These are phyloP conservation scores for Pestalotiopsis sp. DNA, from an alignment of 2,329 filamentous ascomycete genomes.

Conservation along the genomic window DNA sequence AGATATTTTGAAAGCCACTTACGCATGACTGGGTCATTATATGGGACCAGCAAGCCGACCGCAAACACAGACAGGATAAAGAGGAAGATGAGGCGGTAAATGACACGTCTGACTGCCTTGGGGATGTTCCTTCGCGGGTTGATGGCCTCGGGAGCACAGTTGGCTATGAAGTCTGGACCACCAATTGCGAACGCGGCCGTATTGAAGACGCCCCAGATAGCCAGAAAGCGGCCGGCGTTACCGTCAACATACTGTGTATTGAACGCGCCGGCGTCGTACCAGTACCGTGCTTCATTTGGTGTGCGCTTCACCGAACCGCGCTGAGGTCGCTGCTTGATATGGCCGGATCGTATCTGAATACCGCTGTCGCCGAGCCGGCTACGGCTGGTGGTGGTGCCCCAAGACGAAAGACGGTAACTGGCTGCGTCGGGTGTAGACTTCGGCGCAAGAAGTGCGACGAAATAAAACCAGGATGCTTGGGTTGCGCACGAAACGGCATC, in stretches of 20 bases:
- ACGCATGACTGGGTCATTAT: conserved; percentile 49
- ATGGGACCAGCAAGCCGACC: conserved; percentile 66
- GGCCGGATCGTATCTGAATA: neutral
- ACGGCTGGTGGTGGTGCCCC: neutral
- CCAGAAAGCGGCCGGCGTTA: conserved; percentile 41
- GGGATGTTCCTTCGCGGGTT: conserved; percentile 65
- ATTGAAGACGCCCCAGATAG: neutral
- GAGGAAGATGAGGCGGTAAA: conserved; percentile 70
- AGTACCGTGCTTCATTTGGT: conserved; percentile 27
- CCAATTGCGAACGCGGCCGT: conserved; percentile 60
- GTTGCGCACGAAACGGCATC: neutral
- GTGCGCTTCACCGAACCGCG: neutral
- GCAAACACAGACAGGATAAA: conserved; percentile 69
- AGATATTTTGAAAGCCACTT: neutral
- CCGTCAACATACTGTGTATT: conserved; percentile 51
- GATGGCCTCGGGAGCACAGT: conserved; percentile 69
- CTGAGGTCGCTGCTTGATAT: neutral
- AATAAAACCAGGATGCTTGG: neutral
- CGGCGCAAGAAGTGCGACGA: neutral
- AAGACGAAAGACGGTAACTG: neutral
- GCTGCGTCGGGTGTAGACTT: neutral
- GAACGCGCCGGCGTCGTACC: conserved; percentile 54
- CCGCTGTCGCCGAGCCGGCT: neutral
- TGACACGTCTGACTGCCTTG: conserved; percentile 70
- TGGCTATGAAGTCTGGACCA: conserved; percentile 67